Evolutionary conservation across 2,329 filamentous ascomycete genomes (phyloP).

Genomic region (Leptographium flavum): DNA sequence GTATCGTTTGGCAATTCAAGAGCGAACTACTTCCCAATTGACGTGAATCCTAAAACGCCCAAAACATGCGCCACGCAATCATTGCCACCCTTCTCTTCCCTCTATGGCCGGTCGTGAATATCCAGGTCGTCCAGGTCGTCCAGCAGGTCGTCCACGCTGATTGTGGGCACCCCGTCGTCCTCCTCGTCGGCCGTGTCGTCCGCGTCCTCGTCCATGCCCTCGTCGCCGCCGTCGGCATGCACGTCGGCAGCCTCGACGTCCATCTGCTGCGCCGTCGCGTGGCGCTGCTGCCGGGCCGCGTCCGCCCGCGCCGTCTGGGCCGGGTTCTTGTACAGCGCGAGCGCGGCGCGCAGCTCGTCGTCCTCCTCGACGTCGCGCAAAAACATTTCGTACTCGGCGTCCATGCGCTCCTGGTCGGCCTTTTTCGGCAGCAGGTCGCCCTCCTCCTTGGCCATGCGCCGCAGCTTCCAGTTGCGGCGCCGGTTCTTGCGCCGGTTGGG

Average conservation of each 20-base stretch:
- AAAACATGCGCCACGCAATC: neutral
- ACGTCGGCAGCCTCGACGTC: slow-evolving; percentile 41
- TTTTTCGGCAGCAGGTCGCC: slow-evolving; percentile 77
- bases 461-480: slow-evolving; percentile 82
- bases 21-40: too few relatives aligned
- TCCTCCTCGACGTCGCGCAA: slow-evolving; percentile 94
- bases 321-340: slow-evolving; percentile 72
- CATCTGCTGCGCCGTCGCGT: slow-evolving; percentile 13
- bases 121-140: slow-evolving; percentile 88
- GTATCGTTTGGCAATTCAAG: neutral
- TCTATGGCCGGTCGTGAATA: slow-evolving; percentile 38
- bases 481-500: slow-evolving; percentile 64
- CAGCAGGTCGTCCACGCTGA: slow-evolving; percentile 68
- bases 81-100: neutral
- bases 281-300: slow-evolving; percentile 17
- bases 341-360: slow-evolving; percentile 65
- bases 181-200: slow-evolving; percentile 41
- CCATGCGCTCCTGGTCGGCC: slow-evolving; percentile 74
- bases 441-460: slow-evolving; percentile 83
- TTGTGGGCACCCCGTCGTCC: slow-evolving; percentile 52
- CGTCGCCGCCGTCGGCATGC: slow-evolving; percentile 27
- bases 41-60: too few relatives aligned
- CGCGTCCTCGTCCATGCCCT: slow-evolving; percentile 27
- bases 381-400: slow-evolving; percentile 95
- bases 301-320: slow-evolving; percentile 27